Evolutionary conservation across 2,329 filamentous ascomycete species (phyloP).

Genomic region (Fusarium nelsonii): DNA sequence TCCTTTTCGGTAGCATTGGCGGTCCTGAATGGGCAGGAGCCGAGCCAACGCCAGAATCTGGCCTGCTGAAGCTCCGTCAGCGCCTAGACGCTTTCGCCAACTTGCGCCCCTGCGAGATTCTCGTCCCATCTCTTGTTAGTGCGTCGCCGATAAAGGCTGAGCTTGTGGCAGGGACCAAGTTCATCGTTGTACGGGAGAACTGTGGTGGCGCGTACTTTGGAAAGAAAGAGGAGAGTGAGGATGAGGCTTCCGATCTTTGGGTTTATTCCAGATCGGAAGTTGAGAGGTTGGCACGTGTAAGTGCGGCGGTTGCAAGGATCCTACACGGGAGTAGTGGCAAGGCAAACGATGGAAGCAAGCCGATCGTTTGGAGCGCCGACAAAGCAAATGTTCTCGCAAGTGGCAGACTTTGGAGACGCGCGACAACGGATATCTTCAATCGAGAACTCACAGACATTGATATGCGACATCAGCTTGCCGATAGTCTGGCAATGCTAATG

Average conservation of each 20-base stretch:
- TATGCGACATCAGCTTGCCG: constrained; percentile 60
- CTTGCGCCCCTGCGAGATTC: constrained; percentile 61
- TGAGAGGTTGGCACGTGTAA: constrained; percentile 61
- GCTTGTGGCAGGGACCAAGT: constrained; percentile 60
- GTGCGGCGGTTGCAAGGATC: constrained; percentile 58
- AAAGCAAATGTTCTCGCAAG: constrained; percentile 67
- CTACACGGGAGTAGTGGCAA: constrained; percentile 43
- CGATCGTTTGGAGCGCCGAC: constrained; percentile 62
- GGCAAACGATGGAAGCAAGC: constrained; percentile 47
- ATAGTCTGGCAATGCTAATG: constrained; percentile 63
- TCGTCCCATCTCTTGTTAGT: constrained; percentile 56
- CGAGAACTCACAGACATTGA: constrained; percentile 59
- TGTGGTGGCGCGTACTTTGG: constrained; percentile 65
- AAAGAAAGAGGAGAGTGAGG: constrained; percentile 58
- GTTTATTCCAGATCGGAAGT: constrained; percentile 60
- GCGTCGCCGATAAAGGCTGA: constrained; percentile 60
- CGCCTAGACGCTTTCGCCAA: constrained; percentile 63
- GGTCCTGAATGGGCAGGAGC: constrained; percentile 60
- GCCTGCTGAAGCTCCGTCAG: constrained; percentile 56
- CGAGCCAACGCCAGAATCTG: constrained; percentile 60
- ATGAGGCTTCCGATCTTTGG: constrained; percentile 62
- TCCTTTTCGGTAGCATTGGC: constrained; percentile 62
- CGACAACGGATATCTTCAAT: constrained; percentile 56
- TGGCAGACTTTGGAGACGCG: constrained; percentile 61
- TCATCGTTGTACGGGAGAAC: constrained; percentile 64